Percentiles rank a stretch among this genome's conserved stretches.
Evolutionary conservation across 306 rosid genomes (phyloP).

Genomic region (Bauhinia variegata): DNA sequence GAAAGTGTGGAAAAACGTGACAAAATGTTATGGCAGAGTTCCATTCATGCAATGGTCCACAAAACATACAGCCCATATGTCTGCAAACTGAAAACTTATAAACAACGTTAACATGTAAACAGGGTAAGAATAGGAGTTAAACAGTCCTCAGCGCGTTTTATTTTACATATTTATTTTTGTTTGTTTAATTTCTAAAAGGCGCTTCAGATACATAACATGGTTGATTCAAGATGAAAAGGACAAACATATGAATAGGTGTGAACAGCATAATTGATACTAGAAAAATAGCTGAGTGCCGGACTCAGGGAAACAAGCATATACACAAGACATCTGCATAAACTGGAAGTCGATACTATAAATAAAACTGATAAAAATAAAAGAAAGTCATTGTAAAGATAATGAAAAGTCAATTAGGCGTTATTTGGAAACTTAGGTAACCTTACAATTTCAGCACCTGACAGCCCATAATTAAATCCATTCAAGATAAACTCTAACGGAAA

Average conservation of each 20-base stretch:
- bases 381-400: background rate
- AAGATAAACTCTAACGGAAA: background rate
- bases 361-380: background rate
- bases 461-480: conserved; percentile 1
- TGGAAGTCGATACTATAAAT: background rate
- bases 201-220: background rate
- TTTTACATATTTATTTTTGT: too few relatives aligned
- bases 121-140: conserved; percentile 4
- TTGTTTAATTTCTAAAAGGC: too few relatives aligned
- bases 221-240: conserved; percentile 26
- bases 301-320: background rate
- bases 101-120: conserved; percentile 20
- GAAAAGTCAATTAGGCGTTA: background rate
- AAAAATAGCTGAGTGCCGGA: background rate
- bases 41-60: conserved; percentile 8
- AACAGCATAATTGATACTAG: conserved; percentile 3
- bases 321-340: background rate
- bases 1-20: conserved; percentile 11
- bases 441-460: background rate
- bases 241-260: conserved; percentile 1
- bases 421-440: background rate
- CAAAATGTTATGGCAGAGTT: conserved; percentile 18
- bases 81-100: conserved; percentile 13
- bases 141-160: too few relatives aligned
- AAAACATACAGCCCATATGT: conserved; percentile 13